Evolutionary conservation across 257 asterid species (phyloP), one percentile per base, ranked within the genome.

Genomic region (Parsonsia alboflavescens): DNA sequence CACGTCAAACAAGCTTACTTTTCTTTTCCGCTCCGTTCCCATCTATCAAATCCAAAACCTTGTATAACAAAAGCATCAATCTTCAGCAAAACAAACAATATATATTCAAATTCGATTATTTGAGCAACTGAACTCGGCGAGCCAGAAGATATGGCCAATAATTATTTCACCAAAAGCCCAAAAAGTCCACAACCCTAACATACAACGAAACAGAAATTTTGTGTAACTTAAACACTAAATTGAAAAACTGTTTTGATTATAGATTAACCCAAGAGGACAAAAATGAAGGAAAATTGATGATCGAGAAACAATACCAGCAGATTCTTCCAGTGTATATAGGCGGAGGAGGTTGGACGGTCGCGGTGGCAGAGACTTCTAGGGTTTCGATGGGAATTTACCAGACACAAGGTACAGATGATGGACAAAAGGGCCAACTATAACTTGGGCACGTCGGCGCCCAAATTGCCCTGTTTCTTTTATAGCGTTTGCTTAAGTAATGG

Each of bases 11-110:
- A 92, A 79, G 49, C 98, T 95, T 73, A 95, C 94, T 86, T 95
- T 95, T 82, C 99, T 83, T 84, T 92, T 95, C 88, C 99, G 86
- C 90, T 95, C 99, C 63, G 94, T 90, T 72, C 94, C 98, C 97
- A 90, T 92, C 30, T 39, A 65, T 65, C 30, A 33, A 64, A 9
- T 39, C 70, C 28, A 64, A 6, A 64, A 64, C 70, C 70, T 36
- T 36, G 45, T 2, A 64, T 39, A 17, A 33, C 70, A 64, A 39
- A 64, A 28, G 1, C 11, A 2, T 1, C 8, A 15, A 39, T 17
- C 70, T 39, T 65, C 41, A 39, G 70, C 15, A 65, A 39, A 41
- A 54, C 1, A 0, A 21, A 21, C n/a, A n/a, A n/a, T n/a, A n/a
- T 5, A 39, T 7, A 39, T 19, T 22, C n/a, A 45, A 65, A 30